Base-by-base conservation (phyloP, 805 yeast genomes). In the Dipodascopsis tothii region DNA sequence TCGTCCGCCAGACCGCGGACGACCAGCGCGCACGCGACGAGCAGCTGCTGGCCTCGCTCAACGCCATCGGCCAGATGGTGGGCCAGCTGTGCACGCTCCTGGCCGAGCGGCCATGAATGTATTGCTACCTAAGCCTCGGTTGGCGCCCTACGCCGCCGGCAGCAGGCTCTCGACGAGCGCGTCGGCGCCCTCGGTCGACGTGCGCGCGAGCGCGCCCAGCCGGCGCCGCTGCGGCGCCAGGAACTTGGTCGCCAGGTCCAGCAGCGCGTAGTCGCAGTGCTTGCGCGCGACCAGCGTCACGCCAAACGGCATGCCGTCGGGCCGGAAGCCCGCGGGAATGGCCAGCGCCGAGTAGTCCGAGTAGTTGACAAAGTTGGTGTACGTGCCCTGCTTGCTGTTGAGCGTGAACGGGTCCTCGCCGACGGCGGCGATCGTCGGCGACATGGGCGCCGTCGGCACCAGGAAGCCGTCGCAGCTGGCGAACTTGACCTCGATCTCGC, bases 281-380 rank as follows among this genome's bases (percentile, higher is more conserved):
- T 82, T 83, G 43, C 73, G 73, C 30, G 90, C 85, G 48, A 90
- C 70, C 40, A 90, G 70, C 3, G 97, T 90, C 48, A 90, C 76
- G 63, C 97, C 97, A 51, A 78, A 81, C 5, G 97, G 96, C 55
- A 88, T 65, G 3, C 94, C 94, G 62, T 90, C 96, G 1, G 73
- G 55, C 60, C 88, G 73, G 74, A 86, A 90, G 1, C 95, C 96
- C 20, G 80, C 83, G 19, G 98, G 97, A 42, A 90, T 72, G 0
- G 97, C 85, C 56, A 90, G 69, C 0, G 95, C 97, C 25, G 94
- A 81, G 68, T 87, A 65, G 60, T 90, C 97, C 2, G 96, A 94
- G 61, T 90, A 73, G 62, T 92, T 90, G 56, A 84, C 96, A 63
- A 92, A 92, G 66, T 90, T 90, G 23, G 97, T 90, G 81, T 95